Conservation (phyloP, 106 monocot species). For the Phalaenopsis equestris region DNA sequence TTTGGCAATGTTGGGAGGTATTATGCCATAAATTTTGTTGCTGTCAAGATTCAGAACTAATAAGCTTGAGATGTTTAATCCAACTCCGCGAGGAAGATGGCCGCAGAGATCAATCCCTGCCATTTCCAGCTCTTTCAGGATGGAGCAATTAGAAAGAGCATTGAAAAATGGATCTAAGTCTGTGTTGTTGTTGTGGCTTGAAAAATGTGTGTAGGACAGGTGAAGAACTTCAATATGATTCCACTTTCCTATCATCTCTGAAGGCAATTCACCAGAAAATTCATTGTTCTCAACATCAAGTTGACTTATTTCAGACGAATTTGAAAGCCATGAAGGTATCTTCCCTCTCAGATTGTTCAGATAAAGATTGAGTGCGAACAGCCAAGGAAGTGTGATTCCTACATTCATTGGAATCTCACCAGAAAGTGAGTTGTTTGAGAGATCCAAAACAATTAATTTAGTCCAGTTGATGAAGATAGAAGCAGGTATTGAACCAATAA, state of each 20-base stretch:
- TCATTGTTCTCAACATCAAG: slow-evolving; percentile 29
- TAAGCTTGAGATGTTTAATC: slow-evolving; percentile 12
- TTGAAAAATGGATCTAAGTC: slow-evolving; percentile 30
- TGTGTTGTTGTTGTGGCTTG: slow-evolving; percentile 19
- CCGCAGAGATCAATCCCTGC: slow-evolving; percentile 24
- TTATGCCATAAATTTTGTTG: slow-evolving; percentile 28
- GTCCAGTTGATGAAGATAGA: slow-evolving; percentile 33
- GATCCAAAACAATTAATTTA: slow-evolving; percentile 12
- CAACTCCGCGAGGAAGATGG: slow-evolving; percentile 16
- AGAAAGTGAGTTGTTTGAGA: slow-evolving; percentile 22
- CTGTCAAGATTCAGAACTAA: slow-evolving; percentile 15
- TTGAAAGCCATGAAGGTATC: slow-evolving; percentile 36
- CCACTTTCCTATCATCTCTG: slow-evolving; percentile 15
- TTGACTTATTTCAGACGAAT: slow-evolving; percentile 9
- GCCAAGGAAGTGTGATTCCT: background rate
- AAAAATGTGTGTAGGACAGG: slow-evolving; percentile 22
- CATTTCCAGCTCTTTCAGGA: slow-evolving; percentile 25
- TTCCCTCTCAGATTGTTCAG: slow-evolving; percentile 21
- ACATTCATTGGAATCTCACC: slow-evolving; percentile 20
- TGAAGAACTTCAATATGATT: slow-evolving; percentile 17
- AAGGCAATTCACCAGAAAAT: slow-evolving; percentile 28
- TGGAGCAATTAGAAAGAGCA: slow-evolving; percentile 29
- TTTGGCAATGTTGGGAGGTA: slow-evolving; percentile 24
- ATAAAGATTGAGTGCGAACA: slow-evolving; percentile 23
- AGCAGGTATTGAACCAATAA: slow-evolving; percentile 26